A percentile compares a stretch with the other conserved stretches of the same genome.
phyloP scores from a whole-genome alignment of 2,329 filamentous ascomycete species.

The Fusarium sp. region DNA sequence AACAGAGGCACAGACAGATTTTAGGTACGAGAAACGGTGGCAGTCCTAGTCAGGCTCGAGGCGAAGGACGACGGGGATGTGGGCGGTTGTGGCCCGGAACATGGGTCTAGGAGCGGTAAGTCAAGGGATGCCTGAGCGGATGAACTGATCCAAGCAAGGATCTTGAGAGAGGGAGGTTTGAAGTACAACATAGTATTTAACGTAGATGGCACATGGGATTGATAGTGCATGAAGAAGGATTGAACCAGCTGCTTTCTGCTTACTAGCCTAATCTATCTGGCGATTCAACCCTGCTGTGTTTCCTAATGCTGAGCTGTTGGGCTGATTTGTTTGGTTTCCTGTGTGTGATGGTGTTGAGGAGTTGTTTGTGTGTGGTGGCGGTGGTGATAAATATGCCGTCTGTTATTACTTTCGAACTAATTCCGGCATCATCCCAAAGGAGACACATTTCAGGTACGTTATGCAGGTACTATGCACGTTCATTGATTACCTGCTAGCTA shows the following conservation, averaged over 20 bases:
- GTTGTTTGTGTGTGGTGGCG: background rate
- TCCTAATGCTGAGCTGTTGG: background rate
- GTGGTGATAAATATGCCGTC: background rate
- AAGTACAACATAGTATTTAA: background rate
- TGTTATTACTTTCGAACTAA: background rate
- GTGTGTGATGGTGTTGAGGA: background rate
- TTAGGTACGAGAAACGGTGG: slow-evolving; percentile 15
- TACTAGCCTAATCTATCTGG: background rate
- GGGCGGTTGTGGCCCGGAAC: slow-evolving; percentile 9
- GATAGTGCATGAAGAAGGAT: slow-evolving; percentile 16
- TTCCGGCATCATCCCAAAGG: slow-evolving; percentile 17
- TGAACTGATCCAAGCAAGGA: slow-evolving; percentile 35
- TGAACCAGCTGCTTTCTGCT: slow-evolving; percentile 2
- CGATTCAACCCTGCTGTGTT: background rate
- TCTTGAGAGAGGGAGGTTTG: slow-evolving; percentile 4
- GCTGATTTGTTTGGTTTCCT: slow-evolving; percentile 10
- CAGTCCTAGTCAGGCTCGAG: background rate
- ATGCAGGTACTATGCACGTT: slow-evolving; percentile 17
- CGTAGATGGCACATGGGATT: background rate
- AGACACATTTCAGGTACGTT: slow-evolving; percentile 25
- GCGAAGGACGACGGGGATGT: background rate
- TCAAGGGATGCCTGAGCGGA: slow-evolving; percentile 14
- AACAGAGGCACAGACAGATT: slow-evolving; percentile 1
- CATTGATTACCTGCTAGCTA: background rate
- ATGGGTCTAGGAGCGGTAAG: slow-evolving; percentile 9